Percentiles rank a stretch among this genome's conserved stretches.
These are phyloP conservation scores for Trichoderma afroharzianum DNA, from an alignment of 2,329 filamentous ascomycete genomes.

Conservation along the genomic window DNA sequence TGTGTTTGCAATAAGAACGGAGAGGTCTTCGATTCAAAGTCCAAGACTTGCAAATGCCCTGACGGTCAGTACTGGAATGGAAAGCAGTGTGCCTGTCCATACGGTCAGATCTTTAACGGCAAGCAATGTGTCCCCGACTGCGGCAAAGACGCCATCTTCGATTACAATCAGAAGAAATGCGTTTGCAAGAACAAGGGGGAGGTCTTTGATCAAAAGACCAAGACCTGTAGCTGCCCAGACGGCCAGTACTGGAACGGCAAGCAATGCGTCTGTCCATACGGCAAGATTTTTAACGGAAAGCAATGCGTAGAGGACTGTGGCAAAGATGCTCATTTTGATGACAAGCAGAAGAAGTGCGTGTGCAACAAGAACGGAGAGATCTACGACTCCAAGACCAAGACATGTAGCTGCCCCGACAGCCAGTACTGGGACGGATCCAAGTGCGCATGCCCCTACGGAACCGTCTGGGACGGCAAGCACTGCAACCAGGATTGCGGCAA, in stretches of 20 bases:
- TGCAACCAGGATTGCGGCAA: constrained; percentile 16
- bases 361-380: constrained; percentile 17
- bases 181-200: constrained; percentile 20
- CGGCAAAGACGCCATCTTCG: constrained; percentile 12
- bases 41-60: constrained; percentile 10
- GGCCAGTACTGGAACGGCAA: not conserved
- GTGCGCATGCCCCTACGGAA: constrained; percentile 8
- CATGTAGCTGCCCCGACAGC: constrained; percentile 7
- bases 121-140: constrained; percentile 15
- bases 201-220: not conserved
- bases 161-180: constrained; percentile 3
- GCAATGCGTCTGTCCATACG: constrained; percentile 10
- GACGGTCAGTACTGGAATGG: not conserved
- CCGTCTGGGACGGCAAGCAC: constrained; percentile 1
- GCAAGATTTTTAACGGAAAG: constrained; percentile 2
- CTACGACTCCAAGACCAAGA: constrained; percentile 4
- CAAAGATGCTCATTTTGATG: constrained; percentile 8
- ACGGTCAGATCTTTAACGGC: not conserved
- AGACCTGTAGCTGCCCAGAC: constrained; percentile 10
- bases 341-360: not conserved
- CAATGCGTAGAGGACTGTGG: constrained; percentile 12
- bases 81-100: constrained; percentile 5
- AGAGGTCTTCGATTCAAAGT: not conserved
- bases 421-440: not conserved
- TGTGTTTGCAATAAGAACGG: constrained; percentile 20